Percentiles rank a stretch among this genome's conserved stretches.
These are phyloP conservation scores for Conoideocrella luteorostrata DNA, from an alignment of 2,329 filamentous ascomycete species.

Conservation along the genomic window DNA sequence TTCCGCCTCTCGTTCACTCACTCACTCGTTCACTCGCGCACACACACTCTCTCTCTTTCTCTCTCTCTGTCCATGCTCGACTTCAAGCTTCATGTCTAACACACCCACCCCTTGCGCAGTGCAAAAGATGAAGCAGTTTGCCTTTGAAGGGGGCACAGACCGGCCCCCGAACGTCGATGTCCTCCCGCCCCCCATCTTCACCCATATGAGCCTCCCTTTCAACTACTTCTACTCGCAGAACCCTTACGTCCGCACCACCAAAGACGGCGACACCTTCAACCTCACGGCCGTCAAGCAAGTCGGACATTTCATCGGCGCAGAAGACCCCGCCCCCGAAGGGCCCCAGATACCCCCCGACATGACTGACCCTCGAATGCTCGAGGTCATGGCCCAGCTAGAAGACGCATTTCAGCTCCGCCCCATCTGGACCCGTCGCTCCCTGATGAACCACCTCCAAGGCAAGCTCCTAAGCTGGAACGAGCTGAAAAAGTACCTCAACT, in stretches of 20 bases:
- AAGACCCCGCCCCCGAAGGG: conserved; percentile 55
- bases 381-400: conserved; percentile 58
- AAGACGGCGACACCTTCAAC: conserved; percentile 50
- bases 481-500: conserved; percentile 71
- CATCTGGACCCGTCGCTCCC: conserved; percentile 77
- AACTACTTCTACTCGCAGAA: conserved; percentile 83
- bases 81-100: no score
- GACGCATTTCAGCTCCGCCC: conserved; percentile 66
- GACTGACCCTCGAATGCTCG: conserved; percentile 54
- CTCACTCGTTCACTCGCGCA: no score
- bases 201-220: conserved; percentile 67
- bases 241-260: conserved; percentile 61
- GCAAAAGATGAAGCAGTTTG: conserved; percentile 53
- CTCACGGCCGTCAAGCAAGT: conserved; percentile 53
- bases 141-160: conserved; percentile 57
- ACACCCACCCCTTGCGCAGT: no score
- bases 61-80: background rate
- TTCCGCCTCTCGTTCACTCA: no score
- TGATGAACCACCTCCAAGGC: conserved; percentile 63
- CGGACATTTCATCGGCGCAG: conserved; percentile 51
- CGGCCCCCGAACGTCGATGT: conserved; percentile 58
- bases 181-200: conserved; percentile 73
- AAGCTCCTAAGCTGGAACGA: conserved; percentile 46
- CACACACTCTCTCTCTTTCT: background rate
- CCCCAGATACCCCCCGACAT: conserved; percentile 55